These are phyloP conservation scores for Polytrichum formosum DNA, from an alignment of 225 moss, liverwort and hornwort genomes.

Conservation along the genomic window DNA sequence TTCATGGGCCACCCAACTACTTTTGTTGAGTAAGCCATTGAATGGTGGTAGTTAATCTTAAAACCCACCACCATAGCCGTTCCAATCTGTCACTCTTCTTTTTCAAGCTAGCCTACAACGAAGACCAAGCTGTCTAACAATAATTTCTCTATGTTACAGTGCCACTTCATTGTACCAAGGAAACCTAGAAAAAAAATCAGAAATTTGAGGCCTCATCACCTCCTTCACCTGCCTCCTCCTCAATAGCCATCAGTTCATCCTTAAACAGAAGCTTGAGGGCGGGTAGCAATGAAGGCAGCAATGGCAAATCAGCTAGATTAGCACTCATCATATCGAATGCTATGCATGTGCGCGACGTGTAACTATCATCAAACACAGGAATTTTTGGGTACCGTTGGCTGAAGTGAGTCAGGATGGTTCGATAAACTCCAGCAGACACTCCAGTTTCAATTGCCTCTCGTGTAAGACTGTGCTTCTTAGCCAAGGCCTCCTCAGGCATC, in stretches of 20 bases:
- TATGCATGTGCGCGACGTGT: conserved; percentile 86
- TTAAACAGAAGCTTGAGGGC: conserved; percentile 89
- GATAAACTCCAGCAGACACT: conserved; percentile 76
- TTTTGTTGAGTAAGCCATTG: no score
- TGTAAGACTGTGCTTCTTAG: conserved; percentile 89
- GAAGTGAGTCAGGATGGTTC: conserved; percentile 93
- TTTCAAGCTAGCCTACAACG: no score
- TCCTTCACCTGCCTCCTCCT: conserved; percentile 58
- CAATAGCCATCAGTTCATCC: conserved; percentile 63
- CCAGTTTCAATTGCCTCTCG: conserved; percentile 97
- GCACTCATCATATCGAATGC: conserved; percentile 99
- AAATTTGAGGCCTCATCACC: conserved; percentile 17
- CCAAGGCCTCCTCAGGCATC: conserved; percentile 87
- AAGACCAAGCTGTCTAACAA: no score
- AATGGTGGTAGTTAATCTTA: no score
- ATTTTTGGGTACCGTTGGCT: conserved; percentile 99
- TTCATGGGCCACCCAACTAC: no score
- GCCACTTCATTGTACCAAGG: no score
- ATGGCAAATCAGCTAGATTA: conserved; percentile 78
- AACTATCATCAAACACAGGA: conserved; percentile 93
- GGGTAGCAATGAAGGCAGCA: conserved; percentile 88
- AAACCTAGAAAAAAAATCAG: not conserved
- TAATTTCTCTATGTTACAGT: no score
- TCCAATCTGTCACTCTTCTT: no score
- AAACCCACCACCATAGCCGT: no score